Conservation (phyloP, 176 grass and related monocot genomes). For the Coix lacrymajobi region DNA sequence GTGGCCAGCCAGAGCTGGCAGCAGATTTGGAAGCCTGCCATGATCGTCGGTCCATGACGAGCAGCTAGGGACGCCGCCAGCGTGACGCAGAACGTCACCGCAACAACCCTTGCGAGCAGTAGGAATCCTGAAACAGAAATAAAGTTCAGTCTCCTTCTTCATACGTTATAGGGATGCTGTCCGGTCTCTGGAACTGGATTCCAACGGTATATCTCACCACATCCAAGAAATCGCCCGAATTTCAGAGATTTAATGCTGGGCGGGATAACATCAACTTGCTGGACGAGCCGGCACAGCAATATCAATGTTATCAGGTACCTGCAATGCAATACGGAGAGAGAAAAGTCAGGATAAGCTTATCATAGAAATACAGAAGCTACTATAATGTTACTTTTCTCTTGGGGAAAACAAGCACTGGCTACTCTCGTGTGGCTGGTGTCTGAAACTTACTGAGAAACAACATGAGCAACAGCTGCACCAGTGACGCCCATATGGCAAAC, state of each 20-base stretch:
- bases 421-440: background rate
- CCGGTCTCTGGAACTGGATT: constrained; percentile 24
- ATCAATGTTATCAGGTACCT: constrained; percentile 94
- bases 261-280: constrained; percentile 75
- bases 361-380: background rate
- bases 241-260: constrained; percentile 84
- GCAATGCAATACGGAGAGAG: constrained; percentile 25
- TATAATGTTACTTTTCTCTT: background rate
- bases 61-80: constrained; percentile 86
- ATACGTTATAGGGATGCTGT: constrained; percentile 9
- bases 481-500: constrained; percentile 80
- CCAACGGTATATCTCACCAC: constrained; percentile 61
- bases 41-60: constrained; percentile 57
- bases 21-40: constrained; percentile 96
- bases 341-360: constrained; percentile 12
- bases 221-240: constrained; percentile 84
- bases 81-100: constrained; percentile 96
- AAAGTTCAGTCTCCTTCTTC: constrained; percentile 9
- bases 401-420: background rate
- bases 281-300: constrained; percentile 62
- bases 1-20: constrained; percentile 92
- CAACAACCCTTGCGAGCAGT: constrained; percentile 83
- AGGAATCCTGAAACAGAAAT: constrained; percentile 61
- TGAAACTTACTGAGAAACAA: constrained; percentile 83
- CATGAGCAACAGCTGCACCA: constrained; percentile 93